A percentile compares a stretch with the other conserved stretches of the same genome.
These are phyloP conservation scores for Pharus latifolius DNA, from an alignment of 176 grass and related monocot genomes.

Conservation along the genomic window DNA sequence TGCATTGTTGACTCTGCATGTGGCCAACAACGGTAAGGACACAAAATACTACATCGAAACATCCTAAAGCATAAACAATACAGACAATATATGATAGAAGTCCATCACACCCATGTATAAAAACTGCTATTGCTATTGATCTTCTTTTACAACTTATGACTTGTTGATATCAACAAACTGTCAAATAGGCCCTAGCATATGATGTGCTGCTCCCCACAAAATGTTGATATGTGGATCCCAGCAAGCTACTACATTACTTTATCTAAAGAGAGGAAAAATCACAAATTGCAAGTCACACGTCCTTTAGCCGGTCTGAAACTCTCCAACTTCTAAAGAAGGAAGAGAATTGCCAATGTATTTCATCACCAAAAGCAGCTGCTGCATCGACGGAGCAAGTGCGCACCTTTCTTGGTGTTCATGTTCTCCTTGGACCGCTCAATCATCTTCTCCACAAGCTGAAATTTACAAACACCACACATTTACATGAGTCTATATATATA, in stretches of 20 bases:
- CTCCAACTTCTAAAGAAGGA: background rate
- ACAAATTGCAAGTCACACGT: background rate
- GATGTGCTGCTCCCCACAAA: background rate
- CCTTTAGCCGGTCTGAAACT: background rate
- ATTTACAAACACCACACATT: background rate
- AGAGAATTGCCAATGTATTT: background rate
- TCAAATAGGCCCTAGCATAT: too few relatives aligned
- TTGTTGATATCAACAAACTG: background rate
- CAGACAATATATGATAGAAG: too few relatives aligned
- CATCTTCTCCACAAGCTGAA: constrained; percentile 45
- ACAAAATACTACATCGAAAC: too few relatives aligned
- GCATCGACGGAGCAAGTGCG: background rate
- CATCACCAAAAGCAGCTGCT: constrained; percentile 37
- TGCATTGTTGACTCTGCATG: too few relatives aligned
- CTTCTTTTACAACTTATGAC: background rate
- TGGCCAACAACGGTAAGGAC: too few relatives aligned
- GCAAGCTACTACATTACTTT: background rate
- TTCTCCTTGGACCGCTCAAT: constrained; percentile 30
- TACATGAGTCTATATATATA: background rate
- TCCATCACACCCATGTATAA: too few relatives aligned
- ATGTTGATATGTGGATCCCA: background rate
- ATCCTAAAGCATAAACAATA: too few relatives aligned
- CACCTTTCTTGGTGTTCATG: constrained; percentile 14
- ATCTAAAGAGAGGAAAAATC: background rate
- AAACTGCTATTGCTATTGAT: background rate